Evolutionary conservation across 2,329 filamentous ascomycete species (phyloP).

Genomic region (Tetracladium maxilliforme): DNA sequence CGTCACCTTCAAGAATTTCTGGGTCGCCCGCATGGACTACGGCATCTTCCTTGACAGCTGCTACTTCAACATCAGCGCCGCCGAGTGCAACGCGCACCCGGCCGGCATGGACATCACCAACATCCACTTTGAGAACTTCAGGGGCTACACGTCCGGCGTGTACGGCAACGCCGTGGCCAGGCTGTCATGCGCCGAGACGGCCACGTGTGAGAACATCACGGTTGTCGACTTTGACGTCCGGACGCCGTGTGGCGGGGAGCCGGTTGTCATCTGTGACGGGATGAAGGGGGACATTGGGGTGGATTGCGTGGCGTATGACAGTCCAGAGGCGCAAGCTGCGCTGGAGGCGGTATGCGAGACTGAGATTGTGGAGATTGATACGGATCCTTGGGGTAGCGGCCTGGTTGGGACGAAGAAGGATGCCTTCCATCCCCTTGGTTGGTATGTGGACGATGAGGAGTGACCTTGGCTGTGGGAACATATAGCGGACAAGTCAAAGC

Average conservation of each 20-base stretch:
- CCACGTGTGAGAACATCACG: slow-evolving; percentile 38
- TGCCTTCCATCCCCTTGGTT: no score
- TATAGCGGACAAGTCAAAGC: no score
- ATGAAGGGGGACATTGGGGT: no score
- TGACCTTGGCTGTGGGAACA: no score
- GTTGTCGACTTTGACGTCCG: slow-evolving; percentile 38
- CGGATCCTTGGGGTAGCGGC: no score
- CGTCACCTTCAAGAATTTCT: slow-evolving; percentile 46
- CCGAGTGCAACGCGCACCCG: slow-evolving; percentile 35
- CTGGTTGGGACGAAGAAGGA: no score
- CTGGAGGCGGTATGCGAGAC: no score
- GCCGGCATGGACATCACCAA: slow-evolving; percentile 43
- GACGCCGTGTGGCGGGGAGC: slow-evolving; percentile 26
- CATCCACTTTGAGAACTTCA: slow-evolving; percentile 42
- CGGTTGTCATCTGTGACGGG: slow-evolving; percentile 34
- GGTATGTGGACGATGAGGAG: no score
- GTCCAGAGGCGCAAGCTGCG: no score
- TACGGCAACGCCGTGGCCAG: slow-evolving; percentile 37
- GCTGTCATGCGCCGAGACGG: slow-evolving; percentile 39
- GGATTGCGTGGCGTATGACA: no score
- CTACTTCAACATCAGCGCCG: slow-evolving; percentile 39
- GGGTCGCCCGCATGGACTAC: slow-evolving; percentile 40
- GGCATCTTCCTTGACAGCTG: slow-evolving; percentile 45
- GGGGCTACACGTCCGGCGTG: slow-evolving; percentile 38
- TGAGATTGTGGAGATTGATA: no score